These are phyloP conservation scores for Yarrowia deformans DNA, from an alignment of 805 yeast species.

Conservation along the genomic window DNA sequence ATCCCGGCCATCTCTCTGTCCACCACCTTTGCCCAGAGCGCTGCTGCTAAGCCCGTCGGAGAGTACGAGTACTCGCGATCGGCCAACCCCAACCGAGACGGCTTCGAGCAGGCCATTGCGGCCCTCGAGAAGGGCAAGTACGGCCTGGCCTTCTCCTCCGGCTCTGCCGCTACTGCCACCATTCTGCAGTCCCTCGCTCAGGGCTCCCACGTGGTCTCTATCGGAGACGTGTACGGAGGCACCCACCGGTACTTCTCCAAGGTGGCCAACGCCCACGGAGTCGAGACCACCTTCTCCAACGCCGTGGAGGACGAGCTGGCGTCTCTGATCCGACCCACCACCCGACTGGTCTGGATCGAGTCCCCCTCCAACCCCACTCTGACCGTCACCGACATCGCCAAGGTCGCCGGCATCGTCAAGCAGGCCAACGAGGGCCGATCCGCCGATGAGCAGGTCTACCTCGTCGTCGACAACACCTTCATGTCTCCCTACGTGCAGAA, in stretches of 20 bases:
- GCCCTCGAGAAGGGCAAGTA: conserved; percentile 76
- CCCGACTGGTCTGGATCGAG: conserved; percentile 85
- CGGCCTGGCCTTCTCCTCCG: conserved; percentile 77
- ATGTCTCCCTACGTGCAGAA: conserved; percentile 85
- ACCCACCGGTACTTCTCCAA: conserved; percentile 89
- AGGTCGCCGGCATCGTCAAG: conserved; percentile 64
- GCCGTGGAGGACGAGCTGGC: conserved; percentile 68
- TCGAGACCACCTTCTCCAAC: conserved; percentile 69
- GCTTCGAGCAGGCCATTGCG: conserved; percentile 80
- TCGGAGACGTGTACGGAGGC: conserved; percentile 91
- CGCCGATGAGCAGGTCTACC: conserved; percentile 54
- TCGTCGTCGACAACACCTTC: conserved; percentile 90
- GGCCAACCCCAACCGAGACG: conserved; percentile 84
- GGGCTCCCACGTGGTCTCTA: conserved; percentile 75
- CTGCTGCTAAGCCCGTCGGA: conserved; percentile 80
- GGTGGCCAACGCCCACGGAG: conserved; percentile 83
- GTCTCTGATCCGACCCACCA: conserved; percentile 62
- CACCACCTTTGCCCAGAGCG: conserved; percentile 82
- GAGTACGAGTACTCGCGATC: conserved; percentile 84
- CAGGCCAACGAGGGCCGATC: conserved; percentile 55
- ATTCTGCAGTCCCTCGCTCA: conserved; percentile 75
- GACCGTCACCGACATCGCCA: conserved; percentile 74
- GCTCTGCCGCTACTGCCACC: conserved; percentile 83
- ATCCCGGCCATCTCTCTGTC: conserved; percentile 83
- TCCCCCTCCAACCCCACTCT: conserved; percentile 90